These are phyloP conservation scores for Royoungia palumana DNA, from an alignment of 768 basidiomycete species.

Conservation along the genomic window DNA sequence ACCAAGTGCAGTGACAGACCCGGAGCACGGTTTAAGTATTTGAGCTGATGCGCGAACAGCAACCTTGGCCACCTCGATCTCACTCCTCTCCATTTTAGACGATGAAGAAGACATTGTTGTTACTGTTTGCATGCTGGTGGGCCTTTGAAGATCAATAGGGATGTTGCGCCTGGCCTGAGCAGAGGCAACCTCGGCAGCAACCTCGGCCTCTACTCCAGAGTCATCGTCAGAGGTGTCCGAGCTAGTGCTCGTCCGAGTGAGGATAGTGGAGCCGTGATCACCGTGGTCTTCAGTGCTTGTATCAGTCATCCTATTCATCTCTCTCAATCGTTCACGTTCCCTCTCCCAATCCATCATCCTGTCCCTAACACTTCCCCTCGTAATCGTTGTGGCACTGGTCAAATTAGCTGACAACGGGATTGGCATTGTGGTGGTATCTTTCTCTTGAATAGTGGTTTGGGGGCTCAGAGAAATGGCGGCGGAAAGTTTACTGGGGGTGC, in stretches of 20 bases:
- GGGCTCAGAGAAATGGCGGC: constrained; percentile 6
- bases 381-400: constrained; percentile 11
- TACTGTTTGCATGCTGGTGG: constrained; percentile 9
- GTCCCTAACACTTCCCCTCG: constrained; percentile 43
- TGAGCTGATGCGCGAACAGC: constrained; percentile 29
- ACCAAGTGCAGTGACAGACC: constrained; percentile 19
- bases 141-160: constrained; percentile 3
- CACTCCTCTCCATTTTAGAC: constrained; percentile 26
- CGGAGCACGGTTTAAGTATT: constrained; percentile 23
- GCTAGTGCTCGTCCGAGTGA: constrained; percentile 12
- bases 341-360: constrained; percentile 76
- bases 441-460: constrained; percentile 17
- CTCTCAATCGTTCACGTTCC: constrained; percentile 64
- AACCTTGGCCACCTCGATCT: constrained; percentile 30
- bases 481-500: constrained; percentile 1
- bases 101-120: constrained; percentile 18
- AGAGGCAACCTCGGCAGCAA: constrained; percentile 20
- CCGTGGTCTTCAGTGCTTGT: constrained; percentile 41
- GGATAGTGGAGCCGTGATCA: constrained; percentile 31
- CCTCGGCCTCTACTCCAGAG: constrained; percentile 25
- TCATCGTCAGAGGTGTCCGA: constrained; percentile 26
- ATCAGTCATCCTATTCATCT: constrained; percentile 64
- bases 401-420: constrained; percentile 17
- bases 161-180: constrained; percentile 4
- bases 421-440: constrained; percentile 6